Percentiles rank a stretch among this genome's conserved stretches.
Conservation (phyloP, 2,329 filamentous ascomycete species). For the Clonostachys chloroleuca region DNA sequence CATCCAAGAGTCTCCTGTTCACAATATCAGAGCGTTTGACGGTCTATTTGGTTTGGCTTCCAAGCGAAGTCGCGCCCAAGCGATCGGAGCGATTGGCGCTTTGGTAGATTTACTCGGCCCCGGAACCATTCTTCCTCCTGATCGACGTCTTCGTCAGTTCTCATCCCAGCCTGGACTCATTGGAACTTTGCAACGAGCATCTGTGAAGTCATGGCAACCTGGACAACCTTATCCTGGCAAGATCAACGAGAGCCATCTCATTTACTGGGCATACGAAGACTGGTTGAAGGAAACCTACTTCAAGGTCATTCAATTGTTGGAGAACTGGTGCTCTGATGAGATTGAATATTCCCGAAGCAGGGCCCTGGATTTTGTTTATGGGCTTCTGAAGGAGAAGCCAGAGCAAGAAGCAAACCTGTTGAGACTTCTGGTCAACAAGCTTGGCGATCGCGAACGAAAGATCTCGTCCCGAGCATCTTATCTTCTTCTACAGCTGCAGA, state of each 20-base stretch:
- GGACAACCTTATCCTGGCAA: constrained; percentile 69
- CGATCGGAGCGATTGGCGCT: constrained; percentile 86
- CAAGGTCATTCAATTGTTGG: constrained; percentile 84
- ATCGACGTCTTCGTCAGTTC: constrained; percentile 79
- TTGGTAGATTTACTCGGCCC: constrained; percentile 92
- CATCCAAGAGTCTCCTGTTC: constrained; percentile 91
- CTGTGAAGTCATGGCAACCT: constrained; percentile 56
- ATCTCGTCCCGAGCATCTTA: constrained; percentile 93
- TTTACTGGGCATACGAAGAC: constrained; percentile 89
- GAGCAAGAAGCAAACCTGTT: constrained; percentile 95
- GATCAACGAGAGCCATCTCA: constrained; percentile 71
- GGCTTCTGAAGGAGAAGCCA: constrained; percentile 88
- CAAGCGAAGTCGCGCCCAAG: constrained; percentile 90
- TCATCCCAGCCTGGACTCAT: constrained; percentile 73
- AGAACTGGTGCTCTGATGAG: constrained; percentile 92
- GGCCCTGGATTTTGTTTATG: constrained; percentile 87
- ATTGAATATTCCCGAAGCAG: constrained; percentile 88
- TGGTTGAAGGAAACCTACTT: constrained; percentile 95
- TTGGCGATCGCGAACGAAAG: constrained; percentile 92
- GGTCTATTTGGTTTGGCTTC: constrained; percentile 76
- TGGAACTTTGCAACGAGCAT: constrained; percentile 61
- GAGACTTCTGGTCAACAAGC: constrained; percentile 88
- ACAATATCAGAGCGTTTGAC: constrained; percentile 87
- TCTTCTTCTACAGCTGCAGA: constrained; percentile 85
- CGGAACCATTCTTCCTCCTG: constrained; percentile 76